Conservation (phyloP, 2,329 filamentous ascomycete species). For the Thielaviopsis euricoi region DNA sequence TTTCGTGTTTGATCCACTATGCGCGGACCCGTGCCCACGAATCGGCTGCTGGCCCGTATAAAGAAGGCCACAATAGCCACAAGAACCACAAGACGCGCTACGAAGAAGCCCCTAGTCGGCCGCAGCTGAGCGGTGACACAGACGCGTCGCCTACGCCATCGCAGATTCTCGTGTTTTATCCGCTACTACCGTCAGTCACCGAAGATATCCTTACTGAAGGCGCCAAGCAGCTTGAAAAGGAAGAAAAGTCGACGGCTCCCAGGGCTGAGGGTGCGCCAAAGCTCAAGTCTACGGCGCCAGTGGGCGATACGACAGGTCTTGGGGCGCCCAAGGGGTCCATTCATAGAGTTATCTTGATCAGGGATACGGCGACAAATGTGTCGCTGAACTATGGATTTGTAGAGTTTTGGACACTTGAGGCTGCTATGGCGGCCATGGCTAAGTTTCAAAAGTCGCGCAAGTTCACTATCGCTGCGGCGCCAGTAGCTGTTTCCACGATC, state of each 20-base stretch:
- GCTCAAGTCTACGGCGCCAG: constrained; percentile 42
- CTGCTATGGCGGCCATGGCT: constrained; percentile 56
- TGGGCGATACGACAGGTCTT: constrained; percentile 38
- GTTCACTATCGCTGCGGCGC: constrained; percentile 62
- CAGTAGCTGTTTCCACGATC: constrained; percentile 56
- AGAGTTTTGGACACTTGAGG: constrained; percentile 61
- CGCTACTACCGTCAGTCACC: constrained; percentile 51
- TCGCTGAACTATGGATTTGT: constrained; percentile 73
- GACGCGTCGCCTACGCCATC: constrained; percentile 42
- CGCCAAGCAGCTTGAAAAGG: constrained; percentile 53
- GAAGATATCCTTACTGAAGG: constrained; percentile 60
- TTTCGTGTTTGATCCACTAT: constrained; percentile 25
- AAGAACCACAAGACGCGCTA: background rate
- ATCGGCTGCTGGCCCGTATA: background rate
- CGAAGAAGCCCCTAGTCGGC: constrained; percentile 17
- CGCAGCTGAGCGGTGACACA: constrained; percentile 27
- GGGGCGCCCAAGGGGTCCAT: constrained; percentile 62
- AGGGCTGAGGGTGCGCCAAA: constrained; percentile 29
- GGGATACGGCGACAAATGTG: constrained; percentile 53
- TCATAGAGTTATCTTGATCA: constrained; percentile 58
- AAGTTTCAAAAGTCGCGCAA: constrained; percentile 57
- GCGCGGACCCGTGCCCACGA: constrained; percentile 21
- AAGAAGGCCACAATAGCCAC: background rate
- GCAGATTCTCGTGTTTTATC: constrained; percentile 61
- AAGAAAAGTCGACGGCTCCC: constrained; percentile 24